Evolutionary conservation across 2,329 filamentous ascomycete species (phyloP).

Genomic region (Aspergillus pseudotamarii): DNA sequence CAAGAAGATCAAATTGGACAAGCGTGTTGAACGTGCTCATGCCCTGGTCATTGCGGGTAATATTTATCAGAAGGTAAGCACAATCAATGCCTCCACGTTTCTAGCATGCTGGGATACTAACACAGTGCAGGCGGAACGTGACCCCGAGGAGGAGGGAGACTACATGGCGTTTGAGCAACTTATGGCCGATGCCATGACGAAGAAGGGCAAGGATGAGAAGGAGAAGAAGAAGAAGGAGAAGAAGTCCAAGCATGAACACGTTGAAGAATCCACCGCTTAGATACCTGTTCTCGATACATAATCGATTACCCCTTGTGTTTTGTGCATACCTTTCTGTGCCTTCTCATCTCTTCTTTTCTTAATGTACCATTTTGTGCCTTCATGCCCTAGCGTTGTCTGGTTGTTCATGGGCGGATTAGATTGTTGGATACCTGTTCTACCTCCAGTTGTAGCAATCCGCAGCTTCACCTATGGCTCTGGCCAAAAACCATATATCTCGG

Average conservation of each 20-base stretch:
- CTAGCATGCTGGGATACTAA: conserved; percentile 12
- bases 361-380: conserved; percentile 4
- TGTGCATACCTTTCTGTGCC: not conserved
- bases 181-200: conserved; percentile 92
- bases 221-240: conserved; percentile 71
- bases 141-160: conserved; percentile 94
- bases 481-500: not conserved
- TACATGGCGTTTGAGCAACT: conserved; percentile 99
- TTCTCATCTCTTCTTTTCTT: not conserved
- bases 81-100: not conserved
- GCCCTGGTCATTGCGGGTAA: conserved; percentile 87
- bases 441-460: not conserved
- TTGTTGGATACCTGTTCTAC: conserved; percentile 7
- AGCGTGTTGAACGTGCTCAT: conserved; percentile 88
- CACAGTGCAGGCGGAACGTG: conserved; percentile 70
- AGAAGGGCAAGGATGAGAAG: conserved; percentile 83
- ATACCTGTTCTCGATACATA: conserved; percentile 4
- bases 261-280: conserved; percentile 16
- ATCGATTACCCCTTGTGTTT: conserved; percentile 5
- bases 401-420: not conserved
- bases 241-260: conserved; percentile 45
- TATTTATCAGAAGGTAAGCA: conserved; percentile 78
- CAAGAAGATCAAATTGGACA: conserved; percentile 75
- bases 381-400: not conserved
- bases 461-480: not conserved